Evolutionary conservation across 352 stramenopile genomes (phyloP), one percentile per base, ranked within the genome.

Genomic region (Pythium rishiriense): DNA sequence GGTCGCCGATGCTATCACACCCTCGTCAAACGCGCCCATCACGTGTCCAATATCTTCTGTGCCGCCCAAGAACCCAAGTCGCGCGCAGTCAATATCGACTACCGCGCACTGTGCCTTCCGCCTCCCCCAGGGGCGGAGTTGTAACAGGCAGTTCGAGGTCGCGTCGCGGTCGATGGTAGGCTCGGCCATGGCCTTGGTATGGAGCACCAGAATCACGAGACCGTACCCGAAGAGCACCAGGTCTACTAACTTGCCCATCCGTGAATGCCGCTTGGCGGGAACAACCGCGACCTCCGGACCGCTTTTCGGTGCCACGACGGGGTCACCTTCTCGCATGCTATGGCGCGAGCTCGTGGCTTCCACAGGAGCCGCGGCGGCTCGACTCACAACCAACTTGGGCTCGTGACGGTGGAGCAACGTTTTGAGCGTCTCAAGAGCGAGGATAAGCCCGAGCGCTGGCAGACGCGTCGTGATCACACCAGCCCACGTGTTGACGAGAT

Each of bases 401-500:
- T 31, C 22, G 42, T 70, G 39, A 11, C 45, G 49, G 29, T 60
- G 41, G 9, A 70, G 63, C 54, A 70, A 22, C 8, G 63, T 57
- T 35, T 70, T 70, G 14, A 59, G 24, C 9, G 63, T 70, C 29
- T 70, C 63, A 1, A 70, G 29, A 9, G 63, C 50, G 39, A 70
- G 26, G 29, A 70, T 55, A 0, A 70, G 41, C 12, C 63, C 63
- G 3, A 70, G 41, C 39, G 63, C 63, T 10, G 63, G 63, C 19
- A 70, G 29, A 7, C 63, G 63, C 17, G 63, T 70, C 29, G 63
- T 70, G 19, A 70, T 8, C 4, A 70, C 63, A 24, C 53, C 63
- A 3, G 29, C 17, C 63, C 63, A 70, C 2, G 63, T 64, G 42
- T 70, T 70, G 19, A 70, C 63, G 22, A 70, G 63, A 25, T 70